Conservation (phyloP, 2,329 filamentous ascomycete species). For the Lachnellula subtilissima region DNA sequence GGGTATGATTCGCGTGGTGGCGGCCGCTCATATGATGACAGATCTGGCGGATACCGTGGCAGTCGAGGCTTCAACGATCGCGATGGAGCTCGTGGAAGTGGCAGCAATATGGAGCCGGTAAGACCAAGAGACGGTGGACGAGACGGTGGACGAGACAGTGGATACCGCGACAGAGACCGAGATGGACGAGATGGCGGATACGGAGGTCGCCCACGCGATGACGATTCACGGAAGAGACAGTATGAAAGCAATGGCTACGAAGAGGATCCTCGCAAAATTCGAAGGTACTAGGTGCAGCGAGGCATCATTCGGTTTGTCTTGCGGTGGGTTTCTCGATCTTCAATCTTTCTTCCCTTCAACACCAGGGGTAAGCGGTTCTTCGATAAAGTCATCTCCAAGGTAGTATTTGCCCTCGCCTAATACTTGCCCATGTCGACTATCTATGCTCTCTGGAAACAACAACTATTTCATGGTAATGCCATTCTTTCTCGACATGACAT, state of each 20-base stretch:
- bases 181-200: slow-evolving; percentile 41
- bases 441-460: background rate
- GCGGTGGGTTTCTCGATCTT: slow-evolving; percentile 46
- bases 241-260: slow-evolving; percentile 67
- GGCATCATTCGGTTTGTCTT: slow-evolving; percentile 31
- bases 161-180: slow-evolving; percentile 37
- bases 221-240: slow-evolving; percentile 48
- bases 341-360: slow-evolving; percentile 33
- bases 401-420: slow-evolving; percentile 26
- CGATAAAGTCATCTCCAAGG: slow-evolving; percentile 29
- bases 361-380: slow-evolving; percentile 35
- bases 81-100: slow-evolving; percentile 38
- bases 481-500: background rate
- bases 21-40: slow-evolving; percentile 58
- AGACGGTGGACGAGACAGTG: slow-evolving; percentile 43
- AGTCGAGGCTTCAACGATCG: slow-evolving; percentile 36
- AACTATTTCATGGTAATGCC: background rate
- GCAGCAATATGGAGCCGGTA: slow-evolving; percentile 81
- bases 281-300: slow-evolving; percentile 52
- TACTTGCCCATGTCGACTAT: background rate
- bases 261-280: slow-evolving; percentile 67
- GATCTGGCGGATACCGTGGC: slow-evolving; percentile 43
- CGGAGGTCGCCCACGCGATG: slow-evolving; percentile 50
- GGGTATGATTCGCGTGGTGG: slow-evolving; percentile 50
- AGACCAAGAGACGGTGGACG: slow-evolving; percentile 58